Evolutionary conservation across 805 yeast genomes (phyloP), one percentile per base, ranked within the genome.

Genomic region (Nakazawaea anatomiae): DNA sequence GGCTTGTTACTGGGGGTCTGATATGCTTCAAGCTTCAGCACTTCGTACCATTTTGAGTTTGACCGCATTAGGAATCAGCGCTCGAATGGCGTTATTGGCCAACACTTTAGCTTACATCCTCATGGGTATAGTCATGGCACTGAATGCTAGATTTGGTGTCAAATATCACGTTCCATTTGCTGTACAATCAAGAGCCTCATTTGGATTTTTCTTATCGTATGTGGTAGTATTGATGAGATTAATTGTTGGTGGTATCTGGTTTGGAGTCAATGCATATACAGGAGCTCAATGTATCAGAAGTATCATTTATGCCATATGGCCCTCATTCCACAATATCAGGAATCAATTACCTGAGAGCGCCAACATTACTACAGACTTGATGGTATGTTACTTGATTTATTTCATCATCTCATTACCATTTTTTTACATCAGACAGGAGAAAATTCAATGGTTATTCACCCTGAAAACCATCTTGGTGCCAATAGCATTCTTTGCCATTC

Each of bases 81-180:
- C 60, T 56, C 54, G 50, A 52, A 57, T 58, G 18, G 55, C 56
- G 14, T 48, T 57, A 14, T 52, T 52, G 31, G 54, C 56, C 4
- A 52, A 54, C 14, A 54, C 55, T 30, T 54, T 59, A 4, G 62
- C 60, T 11, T 55, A 56, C 55, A 28, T 56, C 6, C 38, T 57
- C 28, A 57, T 59, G 31, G 58, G 59, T 29, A 11, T 53, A 7
- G 57, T 57, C 10, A 41, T 59, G 29, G 51, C 56, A 11, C 39
- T 62, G 5, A 62, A 64, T 50, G 67, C 65, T 42, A 58, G 60
- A 6, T 56, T 63, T 45, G 72, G 73, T 38, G 64, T 71, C 4
- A 58, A 56, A 30, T 60, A 64, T 12, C 69, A 67, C 36, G 59
- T 69, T 28, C 69, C 71, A 1, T 70, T 68, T 53, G 67, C 72